Percentiles rank a stretch among this genome's conserved stretches.
Conservation (phyloP, 1,284 basidiomycete species). For the Mixia osmundae region DNA sequence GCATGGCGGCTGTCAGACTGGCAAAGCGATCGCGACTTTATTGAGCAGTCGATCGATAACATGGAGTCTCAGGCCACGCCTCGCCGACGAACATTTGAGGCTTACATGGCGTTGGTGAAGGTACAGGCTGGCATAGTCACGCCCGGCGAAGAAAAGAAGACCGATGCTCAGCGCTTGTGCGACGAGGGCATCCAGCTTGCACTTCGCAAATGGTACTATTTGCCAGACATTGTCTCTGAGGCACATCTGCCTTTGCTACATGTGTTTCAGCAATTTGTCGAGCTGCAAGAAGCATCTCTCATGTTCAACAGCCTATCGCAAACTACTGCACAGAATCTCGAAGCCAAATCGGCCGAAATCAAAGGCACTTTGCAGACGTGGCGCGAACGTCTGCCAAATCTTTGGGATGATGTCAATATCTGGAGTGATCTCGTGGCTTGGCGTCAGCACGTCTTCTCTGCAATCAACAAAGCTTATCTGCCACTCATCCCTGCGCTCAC, state of each 20-base stretch:
- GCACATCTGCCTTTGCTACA: conserved; percentile 88
- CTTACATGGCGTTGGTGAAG: conserved; percentile 59
- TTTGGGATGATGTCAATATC: conserved; percentile 92
- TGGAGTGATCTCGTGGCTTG: conserved; percentile 98
- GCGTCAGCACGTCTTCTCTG: conserved; percentile 70
- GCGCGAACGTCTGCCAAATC: conserved; percentile 87
- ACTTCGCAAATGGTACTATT: conserved; percentile 79
- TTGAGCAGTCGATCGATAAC: conserved; percentile 64
- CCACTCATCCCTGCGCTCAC: conserved; percentile 52
- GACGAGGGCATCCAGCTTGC: conserved; percentile 96
- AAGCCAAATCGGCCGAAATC: conserved; percentile 80
- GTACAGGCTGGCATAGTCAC: conserved; percentile 16
- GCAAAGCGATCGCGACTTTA: conserved; percentile 44
- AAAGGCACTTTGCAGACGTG: conserved; percentile 91
- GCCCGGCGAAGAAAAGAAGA: conserved; percentile 6
- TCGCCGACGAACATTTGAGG: conserved; percentile 81
- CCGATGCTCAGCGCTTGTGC: conserved; percentile 58
- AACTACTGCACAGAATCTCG: conserved; percentile 72
- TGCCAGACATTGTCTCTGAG: conserved; percentile 62
- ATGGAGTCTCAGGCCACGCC: conserved; percentile 75
- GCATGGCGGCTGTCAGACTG: conserved; percentile 91
- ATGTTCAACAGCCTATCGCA: conserved; percentile 76
- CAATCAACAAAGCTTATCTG: conserved; percentile 93
- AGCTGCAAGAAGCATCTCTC: conserved; percentile 83
- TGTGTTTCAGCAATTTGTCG: conserved; percentile 97